A percentile compares a stretch with the other conserved stretches of the same genome.
Conservation (phyloP, 768 basidiomycete species). For the Tephrocybe rancida region DNA sequence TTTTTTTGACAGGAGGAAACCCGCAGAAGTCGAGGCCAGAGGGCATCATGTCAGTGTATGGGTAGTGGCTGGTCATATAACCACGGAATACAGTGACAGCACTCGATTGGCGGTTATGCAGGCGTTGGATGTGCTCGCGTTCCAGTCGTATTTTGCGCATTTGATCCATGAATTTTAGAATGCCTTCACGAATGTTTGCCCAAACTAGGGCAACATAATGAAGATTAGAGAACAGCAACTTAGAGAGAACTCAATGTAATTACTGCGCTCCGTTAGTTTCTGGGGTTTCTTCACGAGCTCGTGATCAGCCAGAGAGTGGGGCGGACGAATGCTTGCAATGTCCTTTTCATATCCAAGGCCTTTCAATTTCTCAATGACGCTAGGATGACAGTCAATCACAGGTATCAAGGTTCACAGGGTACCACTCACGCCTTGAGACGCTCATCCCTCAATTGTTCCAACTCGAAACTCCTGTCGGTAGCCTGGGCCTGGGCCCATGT, state of each 20-base stretch:
- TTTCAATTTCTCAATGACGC: slow-evolving; percentile 48
- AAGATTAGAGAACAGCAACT: neutral
- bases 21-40: slow-evolving; percentile 48
- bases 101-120: slow-evolving; percentile 39
- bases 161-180: slow-evolving; percentile 48
- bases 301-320: slow-evolving; percentile 44
- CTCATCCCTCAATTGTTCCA: slow-evolving; percentile 43
- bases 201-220: slow-evolving; percentile 37
- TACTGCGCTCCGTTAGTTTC: slow-evolving; percentile 53
- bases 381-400: no score
- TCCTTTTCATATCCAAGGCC: slow-evolving; percentile 54
- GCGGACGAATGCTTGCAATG: slow-evolving; percentile 37
- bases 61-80: slow-evolving; percentile 44
- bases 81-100: slow-evolving; percentile 44
- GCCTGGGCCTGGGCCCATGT: slow-evolving; percentile 40
- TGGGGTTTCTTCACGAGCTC: slow-evolving; percentile 49
- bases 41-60: slow-evolving; percentile 46
- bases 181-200: slow-evolving; percentile 46
- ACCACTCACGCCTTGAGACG: slow-evolving; percentile 45
- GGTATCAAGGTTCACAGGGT: neutral
- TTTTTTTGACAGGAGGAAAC: slow-evolving; percentile 38
- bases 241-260: slow-evolving; percentile 17
- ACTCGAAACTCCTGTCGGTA: slow-evolving; percentile 41
- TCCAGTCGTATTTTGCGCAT: slow-evolving; percentile 46
- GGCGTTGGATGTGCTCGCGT: slow-evolving; percentile 41